phyloP scores from a whole-genome alignment of 1,284 basidiomycete genomes.

The Phellopilus nigrolimitatus region DNA sequence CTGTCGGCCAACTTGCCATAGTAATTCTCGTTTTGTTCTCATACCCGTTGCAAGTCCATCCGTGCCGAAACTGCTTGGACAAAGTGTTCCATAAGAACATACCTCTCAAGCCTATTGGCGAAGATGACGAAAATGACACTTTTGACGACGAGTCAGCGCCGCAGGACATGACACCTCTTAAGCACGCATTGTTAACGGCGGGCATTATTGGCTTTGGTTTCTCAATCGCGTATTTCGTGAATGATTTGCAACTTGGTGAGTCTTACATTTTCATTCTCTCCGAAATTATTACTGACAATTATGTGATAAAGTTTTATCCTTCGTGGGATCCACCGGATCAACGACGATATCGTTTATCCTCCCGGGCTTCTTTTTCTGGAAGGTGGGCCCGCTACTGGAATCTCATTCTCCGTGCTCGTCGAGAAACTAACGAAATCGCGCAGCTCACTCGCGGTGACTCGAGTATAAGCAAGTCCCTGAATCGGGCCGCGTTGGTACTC shows the following conservation, averaged over 20 bases:
- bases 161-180: conserved; percentile 65
- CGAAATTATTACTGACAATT: background rate
- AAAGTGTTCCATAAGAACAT: conserved; percentile 68
- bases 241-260: conserved; percentile 80
- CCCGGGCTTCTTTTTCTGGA: conserved; percentile 83
- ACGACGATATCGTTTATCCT: conserved; percentile 98
- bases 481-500: conserved; percentile 61
- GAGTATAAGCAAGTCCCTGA: conserved; percentile 51
- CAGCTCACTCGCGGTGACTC: conserved; percentile 72
- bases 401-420: conserved; percentile 3
- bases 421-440: conserved; percentile 24
- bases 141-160: conserved; percentile 50
- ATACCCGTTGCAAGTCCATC: conserved; percentile 91
- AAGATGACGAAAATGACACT: conserved; percentile 41
- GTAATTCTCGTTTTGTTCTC: conserved; percentile 87
- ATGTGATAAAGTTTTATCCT: conserved; percentile 69
- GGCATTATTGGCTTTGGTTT: conserved; percentile 71
- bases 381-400: conserved; percentile 47
- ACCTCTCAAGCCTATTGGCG: conserved; percentile 26
- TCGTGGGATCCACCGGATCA: conserved; percentile 95
- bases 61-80: conserved; percentile 89
- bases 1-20: conserved; percentile 90
- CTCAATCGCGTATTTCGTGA: conserved; percentile 76
- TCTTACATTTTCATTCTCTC: conserved; percentile 18
- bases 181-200: conserved; percentile 73